These are phyloP conservation scores for Reutealis trisperma DNA, from an alignment of 345 rosid genomes.

Conservation along the genomic window DNA sequence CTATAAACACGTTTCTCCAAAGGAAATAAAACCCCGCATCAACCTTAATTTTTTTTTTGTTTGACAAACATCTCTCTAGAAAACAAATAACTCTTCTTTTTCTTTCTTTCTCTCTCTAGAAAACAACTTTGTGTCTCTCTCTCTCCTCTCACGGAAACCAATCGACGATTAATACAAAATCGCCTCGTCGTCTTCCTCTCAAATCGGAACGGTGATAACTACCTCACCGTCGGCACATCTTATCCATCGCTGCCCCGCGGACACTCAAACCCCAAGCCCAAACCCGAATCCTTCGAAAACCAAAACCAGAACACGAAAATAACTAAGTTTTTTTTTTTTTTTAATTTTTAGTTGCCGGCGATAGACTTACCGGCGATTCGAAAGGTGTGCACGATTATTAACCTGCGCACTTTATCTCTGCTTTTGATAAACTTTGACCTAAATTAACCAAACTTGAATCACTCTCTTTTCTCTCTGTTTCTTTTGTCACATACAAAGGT, in stretches of 20 bases:
- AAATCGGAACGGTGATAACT: conserved; percentile 31
- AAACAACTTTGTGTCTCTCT: not conserved
- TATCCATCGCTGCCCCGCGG: conserved; percentile 28
- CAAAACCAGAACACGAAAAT: conserved; percentile 1
- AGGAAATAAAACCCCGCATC: conserved; percentile 22
- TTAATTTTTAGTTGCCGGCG: conserved; percentile 33
- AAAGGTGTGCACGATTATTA: conserved; percentile 48
- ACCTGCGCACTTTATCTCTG: conserved; percentile 43
- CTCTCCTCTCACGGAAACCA: conserved; percentile 14
- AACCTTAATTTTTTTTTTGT: not conserved
- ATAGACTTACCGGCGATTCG: conserved; percentile 52
- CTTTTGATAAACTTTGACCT: conserved; percentile 22
- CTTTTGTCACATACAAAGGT: conserved; percentile 18
- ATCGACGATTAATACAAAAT: conserved; percentile 65
- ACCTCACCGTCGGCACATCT: conserved; percentile 23
- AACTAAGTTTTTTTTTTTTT: conserved; percentile 27
- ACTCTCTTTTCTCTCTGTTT: conserved; percentile 17
- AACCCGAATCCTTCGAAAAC: not conserved
- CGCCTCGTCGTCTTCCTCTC: conserved; percentile 39
- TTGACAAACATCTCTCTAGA: conserved; percentile 6
- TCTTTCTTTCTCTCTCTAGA: conserved; percentile 16
- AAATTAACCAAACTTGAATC: conserved; percentile 23
- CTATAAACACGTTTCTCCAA: conserved; percentile 30
- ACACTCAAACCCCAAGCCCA: conserved; percentile 15
- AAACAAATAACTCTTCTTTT: not conserved